These are phyloP conservation scores for Poterioochromonas sp. DNA, from an alignment of 352 stramenopile genomes.

Conservation along the genomic window DNA sequence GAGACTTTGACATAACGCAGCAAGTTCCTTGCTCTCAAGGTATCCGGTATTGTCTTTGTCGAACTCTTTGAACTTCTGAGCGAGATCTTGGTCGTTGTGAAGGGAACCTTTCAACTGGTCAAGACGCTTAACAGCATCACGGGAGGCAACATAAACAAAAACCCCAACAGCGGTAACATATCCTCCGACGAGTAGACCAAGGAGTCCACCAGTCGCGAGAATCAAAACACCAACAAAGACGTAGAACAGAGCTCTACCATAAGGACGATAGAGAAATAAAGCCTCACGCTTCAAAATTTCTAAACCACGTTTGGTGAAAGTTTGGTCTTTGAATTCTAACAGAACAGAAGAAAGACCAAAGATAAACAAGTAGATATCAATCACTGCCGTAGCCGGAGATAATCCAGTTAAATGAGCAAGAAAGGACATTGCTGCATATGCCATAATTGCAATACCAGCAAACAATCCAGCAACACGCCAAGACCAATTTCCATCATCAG, in stretches of 20 bases:
- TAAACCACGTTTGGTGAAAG: neutral
- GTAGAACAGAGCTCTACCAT: slow-evolving; percentile 17
- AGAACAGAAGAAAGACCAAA: neutral
- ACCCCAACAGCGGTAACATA: neutral
- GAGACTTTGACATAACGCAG: neutral
- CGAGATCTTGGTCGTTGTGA: neutral
- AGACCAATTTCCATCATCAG: slow-evolving; percentile 1
- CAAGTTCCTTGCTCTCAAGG: neutral
- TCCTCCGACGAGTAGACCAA: neutral
- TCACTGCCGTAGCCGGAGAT: neutral
- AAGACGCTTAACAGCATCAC: neutral
- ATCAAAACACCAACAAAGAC: slow-evolving; percentile 20
- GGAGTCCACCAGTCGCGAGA: neutral
- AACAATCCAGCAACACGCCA: neutral
- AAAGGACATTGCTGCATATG: neutral
- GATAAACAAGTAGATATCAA: neutral
- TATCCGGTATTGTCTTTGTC: slow-evolving; percentile 6
- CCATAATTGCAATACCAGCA: neutral
- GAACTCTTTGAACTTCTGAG: neutral
- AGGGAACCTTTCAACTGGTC: neutral
- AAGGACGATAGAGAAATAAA: slow-evolving; percentile 17
- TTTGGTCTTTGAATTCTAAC: slow-evolving; percentile 25
- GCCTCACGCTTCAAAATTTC: neutral
- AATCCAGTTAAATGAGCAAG: neutral
- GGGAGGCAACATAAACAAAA: neutral